Conservation (phyloP, 2,329 filamentous ascomycete species). For the Fusarium sp. region DNA sequence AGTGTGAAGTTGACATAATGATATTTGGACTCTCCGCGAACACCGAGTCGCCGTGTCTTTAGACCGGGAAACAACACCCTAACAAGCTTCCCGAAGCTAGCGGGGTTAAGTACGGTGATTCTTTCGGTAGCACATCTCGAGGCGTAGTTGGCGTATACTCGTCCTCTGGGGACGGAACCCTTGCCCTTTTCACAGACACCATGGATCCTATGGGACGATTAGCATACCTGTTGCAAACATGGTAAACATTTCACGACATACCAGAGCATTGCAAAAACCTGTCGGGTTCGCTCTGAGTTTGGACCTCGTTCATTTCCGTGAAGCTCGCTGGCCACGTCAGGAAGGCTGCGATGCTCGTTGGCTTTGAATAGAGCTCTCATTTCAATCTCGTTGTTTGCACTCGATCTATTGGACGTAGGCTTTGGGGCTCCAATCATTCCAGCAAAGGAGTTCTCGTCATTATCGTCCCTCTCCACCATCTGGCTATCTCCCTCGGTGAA, state of each 20-base stretch:
- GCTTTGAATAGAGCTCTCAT: slow-evolving; percentile 77
- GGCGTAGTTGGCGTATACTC: slow-evolving; percentile 95
- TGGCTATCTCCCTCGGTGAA: slow-evolving; percentile 67
- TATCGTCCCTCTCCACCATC: slow-evolving; percentile 67
- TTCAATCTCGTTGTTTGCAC: slow-evolving; percentile 81
- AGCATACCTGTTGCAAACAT: slow-evolving; percentile 22
- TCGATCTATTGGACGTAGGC: slow-evolving; percentile 69
- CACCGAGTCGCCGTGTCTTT: slow-evolving; percentile 88
- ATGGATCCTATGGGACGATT: slow-evolving; percentile 67
- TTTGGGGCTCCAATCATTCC: slow-evolving; percentile 58
- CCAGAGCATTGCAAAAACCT: slow-evolving; percentile 91
- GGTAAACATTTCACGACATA: slow-evolving; percentile 51
- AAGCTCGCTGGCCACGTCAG: slow-evolving; percentile 77
- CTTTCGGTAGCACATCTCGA: slow-evolving; percentile 90
- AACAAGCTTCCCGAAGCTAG: slow-evolving; percentile 96
- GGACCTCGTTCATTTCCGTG: slow-evolving; percentile 82
- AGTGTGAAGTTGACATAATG: slow-evolving; percentile 82
- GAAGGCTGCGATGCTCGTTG: slow-evolving; percentile 72
- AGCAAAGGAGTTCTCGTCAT: slow-evolving; percentile 63
- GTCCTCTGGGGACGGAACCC: slow-evolving; percentile 87
- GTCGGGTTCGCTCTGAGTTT: slow-evolving; percentile 82
- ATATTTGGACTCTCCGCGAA: slow-evolving; percentile 97
- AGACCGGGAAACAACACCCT: slow-evolving; percentile 95
- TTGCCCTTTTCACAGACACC: slow-evolving; percentile 76
- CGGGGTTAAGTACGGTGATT: slow-evolving; percentile 94